Conservation (phyloP, 768 basidiomycete genomes). For the Royoungia palumana region DNA sequence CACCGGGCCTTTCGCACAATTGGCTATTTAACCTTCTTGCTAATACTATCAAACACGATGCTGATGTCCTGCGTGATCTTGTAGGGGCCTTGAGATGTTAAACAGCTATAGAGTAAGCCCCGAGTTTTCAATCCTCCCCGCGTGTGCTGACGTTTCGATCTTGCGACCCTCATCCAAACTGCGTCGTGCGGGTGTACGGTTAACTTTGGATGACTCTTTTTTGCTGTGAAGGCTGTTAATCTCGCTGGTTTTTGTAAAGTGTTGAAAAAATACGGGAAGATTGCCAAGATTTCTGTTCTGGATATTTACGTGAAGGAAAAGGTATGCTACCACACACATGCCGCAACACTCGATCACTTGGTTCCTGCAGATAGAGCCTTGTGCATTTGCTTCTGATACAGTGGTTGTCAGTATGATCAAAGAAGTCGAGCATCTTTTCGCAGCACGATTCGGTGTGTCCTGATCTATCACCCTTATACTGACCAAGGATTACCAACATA, state of each 20-base stretch:
- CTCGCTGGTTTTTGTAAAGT: constrained; percentile 86
- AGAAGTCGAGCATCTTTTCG: constrained; percentile 75
- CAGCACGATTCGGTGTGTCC: constrained; percentile 67
- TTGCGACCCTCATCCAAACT: neutral
- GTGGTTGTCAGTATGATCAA: constrained; percentile 64
- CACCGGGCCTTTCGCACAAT: neutral
- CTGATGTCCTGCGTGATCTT: constrained; percentile 9
- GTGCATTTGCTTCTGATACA: constrained; percentile 62
- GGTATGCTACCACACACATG: constrained; percentile 34
- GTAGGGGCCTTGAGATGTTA: constrained; percentile 74
- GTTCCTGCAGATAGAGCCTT: constrained; percentile 55
- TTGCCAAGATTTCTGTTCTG: constrained; percentile 67
- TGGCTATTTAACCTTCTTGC: neutral
- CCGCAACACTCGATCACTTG: neutral
- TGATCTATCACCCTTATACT: neutral
- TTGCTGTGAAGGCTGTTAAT: constrained; percentile 63
- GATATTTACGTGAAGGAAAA: constrained; percentile 79
- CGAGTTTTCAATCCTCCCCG: neutral
- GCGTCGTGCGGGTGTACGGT: neutral
- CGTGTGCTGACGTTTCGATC: neutral
- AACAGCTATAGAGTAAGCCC: constrained; percentile 79
- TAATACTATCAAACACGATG: neutral
- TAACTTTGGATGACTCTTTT: neutral
- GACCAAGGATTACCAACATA: neutral
- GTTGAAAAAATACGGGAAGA: constrained; percentile 82